These are phyloP conservation scores for Tetracentron sinense DNA, from an alignment of 164 flowering plant genomes.

Conservation along the genomic window DNA sequence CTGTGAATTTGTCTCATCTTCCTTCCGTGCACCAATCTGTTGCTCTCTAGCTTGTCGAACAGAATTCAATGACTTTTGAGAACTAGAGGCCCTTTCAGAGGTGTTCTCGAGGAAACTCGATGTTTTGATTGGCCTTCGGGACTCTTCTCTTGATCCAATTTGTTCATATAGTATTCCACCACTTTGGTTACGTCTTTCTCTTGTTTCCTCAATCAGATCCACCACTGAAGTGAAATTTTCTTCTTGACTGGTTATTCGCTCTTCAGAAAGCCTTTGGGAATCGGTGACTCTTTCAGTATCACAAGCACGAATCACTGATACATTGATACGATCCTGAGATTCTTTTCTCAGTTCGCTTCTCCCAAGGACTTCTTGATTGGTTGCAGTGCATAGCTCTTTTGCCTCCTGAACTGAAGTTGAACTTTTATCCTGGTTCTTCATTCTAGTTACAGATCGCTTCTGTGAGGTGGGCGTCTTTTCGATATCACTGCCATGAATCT, in stretches of 20 bases:
- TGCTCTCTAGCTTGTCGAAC: constrained; percentile 22
- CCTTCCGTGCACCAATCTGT: constrained; percentile 12
- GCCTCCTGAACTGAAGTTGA: constrained; percentile 17
- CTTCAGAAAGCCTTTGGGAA: no score
- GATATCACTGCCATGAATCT: constrained; percentile 18
- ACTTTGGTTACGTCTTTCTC: no score
- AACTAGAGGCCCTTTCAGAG: constrained; percentile 23
- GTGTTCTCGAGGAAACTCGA: constrained; percentile 20
- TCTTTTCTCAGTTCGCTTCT: no score
- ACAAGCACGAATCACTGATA: no score
- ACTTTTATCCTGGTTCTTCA: constrained; percentile 17
- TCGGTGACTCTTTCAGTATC: no score
- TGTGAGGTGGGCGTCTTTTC: constrained; percentile 13
- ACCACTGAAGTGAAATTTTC: no score
- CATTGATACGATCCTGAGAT: no score
- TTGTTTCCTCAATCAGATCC: constrained; percentile 13
- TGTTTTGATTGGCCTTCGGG: constrained; percentile 10
- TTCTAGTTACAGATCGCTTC: constrained; percentile 23
- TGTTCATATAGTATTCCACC: no score
- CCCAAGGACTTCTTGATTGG: no score
- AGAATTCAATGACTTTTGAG: constrained; percentile 24
- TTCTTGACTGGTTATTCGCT: no score
- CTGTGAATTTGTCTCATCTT: constrained; percentile 26
- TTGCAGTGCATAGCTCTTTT: no score
- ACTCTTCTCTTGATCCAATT: constrained; percentile 21